Percentiles rank a stretch among this genome's conserved stretches.
These are phyloP conservation scores for Asterophora parasitica DNA, from an alignment of 768 basidiomycete species.

Conservation along the genomic window DNA sequence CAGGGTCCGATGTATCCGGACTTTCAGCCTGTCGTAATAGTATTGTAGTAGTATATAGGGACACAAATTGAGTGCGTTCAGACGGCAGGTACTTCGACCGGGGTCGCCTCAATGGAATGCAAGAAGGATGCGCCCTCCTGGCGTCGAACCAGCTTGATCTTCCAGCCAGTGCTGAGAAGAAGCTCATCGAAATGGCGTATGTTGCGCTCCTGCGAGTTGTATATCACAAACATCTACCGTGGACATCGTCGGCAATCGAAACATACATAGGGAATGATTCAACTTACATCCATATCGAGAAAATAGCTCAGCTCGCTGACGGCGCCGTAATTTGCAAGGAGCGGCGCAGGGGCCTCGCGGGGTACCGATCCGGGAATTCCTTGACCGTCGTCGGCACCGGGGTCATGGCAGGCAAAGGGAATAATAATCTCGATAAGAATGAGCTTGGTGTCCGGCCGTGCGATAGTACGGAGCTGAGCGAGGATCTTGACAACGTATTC, in stretches of 20 bases:
- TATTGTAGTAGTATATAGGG: too few relatives aligned
- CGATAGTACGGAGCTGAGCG: neutral
- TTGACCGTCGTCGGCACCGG: constrained; percentile 2
- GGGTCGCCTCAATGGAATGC: constrained; percentile 1
- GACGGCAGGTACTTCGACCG: too few relatives aligned
- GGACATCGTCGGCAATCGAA: too few relatives aligned
- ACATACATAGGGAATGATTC: neutral
- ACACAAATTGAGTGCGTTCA: too few relatives aligned
- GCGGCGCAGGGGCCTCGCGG: too few relatives aligned
- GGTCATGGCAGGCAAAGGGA: neutral
- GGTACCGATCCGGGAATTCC: constrained; percentile 20
- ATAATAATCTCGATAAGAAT: neutral
- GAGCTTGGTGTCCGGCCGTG: neutral
- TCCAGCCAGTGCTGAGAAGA: too few relatives aligned
- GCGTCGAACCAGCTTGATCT: too few relatives aligned
- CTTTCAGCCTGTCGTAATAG: too few relatives aligned
- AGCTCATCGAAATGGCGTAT: too few relatives aligned
- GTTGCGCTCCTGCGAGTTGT: too few relatives aligned
- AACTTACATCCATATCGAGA: neutral
- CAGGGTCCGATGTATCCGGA: too few relatives aligned
- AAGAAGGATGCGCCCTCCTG: neutral
- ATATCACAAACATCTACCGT: constrained; percentile 1
- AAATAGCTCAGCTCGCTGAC: constrained; percentile 5
- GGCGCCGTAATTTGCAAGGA: too few relatives aligned
- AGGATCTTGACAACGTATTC: neutral